These are phyloP conservation scores for Aspergillus homomorphus DNA, from an alignment of 495 filamentous ascomycete genomes.

Conservation along the genomic window DNA sequence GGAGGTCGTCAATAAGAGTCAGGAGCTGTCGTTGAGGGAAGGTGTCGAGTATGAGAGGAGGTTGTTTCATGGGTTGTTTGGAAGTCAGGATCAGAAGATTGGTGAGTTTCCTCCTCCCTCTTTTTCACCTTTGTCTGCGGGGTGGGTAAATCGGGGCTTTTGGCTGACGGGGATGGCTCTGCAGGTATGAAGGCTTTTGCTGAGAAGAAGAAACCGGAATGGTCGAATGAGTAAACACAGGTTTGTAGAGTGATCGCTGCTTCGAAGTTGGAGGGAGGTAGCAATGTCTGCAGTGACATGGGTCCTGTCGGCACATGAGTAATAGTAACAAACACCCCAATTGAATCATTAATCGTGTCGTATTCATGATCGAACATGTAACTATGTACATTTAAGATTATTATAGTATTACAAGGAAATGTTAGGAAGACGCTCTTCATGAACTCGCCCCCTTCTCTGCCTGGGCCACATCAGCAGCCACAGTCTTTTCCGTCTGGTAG, in stretches of 20 bases:
- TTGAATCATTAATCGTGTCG: conserved; percentile 15
- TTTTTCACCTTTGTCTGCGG: background rate
- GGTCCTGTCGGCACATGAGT: background rate
- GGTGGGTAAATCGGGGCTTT: background rate
- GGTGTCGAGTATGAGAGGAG: conserved; percentile 93
- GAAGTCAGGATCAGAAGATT: conserved; percentile 93
- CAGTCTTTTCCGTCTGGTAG: conserved; percentile 35
- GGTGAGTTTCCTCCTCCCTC: conserved; percentile 43
- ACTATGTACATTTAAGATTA: conserved; percentile 12
- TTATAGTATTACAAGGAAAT: conserved; percentile 16
- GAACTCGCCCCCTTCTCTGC: conserved; percentile 28
- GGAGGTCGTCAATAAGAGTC: conserved; percentile 97
- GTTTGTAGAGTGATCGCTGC: background rate
- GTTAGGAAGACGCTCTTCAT: conserved; percentile 16
- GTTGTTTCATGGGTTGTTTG: conserved; percentile 90
- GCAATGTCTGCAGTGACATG: conserved; percentile 22
- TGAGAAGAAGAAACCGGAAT: conserved; percentile 90
- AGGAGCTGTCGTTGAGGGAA: conserved; percentile 79
- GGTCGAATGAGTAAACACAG: conserved; percentile 67
- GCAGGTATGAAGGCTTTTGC: conserved; percentile 88
- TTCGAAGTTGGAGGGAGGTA: background rate
- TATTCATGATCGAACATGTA: conserved; percentile 16
- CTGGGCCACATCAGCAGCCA: conserved; percentile 27
- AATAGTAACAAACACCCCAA: background rate
- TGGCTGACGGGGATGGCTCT: conserved; percentile 15